phyloP scores from a whole-genome alignment of 495 filamentous ascomycete genomes.

The Daldinia caldariorum region DNA sequence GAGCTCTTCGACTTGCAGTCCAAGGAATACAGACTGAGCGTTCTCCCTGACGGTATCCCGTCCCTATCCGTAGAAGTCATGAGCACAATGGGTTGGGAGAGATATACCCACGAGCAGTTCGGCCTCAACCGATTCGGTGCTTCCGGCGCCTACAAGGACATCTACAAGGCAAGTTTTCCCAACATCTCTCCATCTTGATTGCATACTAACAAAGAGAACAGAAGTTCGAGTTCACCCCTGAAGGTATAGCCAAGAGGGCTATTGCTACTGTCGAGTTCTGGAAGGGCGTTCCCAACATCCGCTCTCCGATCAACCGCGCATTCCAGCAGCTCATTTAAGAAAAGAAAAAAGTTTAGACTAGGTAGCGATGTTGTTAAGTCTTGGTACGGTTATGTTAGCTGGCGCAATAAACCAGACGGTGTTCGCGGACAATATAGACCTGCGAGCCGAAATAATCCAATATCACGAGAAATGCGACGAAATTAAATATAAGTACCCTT shows the following conservation, averaged over 20 bases:
- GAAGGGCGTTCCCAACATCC: constrained; percentile 87
- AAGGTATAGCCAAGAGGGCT: constrained; percentile 95
- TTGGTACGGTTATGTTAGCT: constrained; percentile 30
- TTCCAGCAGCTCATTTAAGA: constrained; percentile 83
- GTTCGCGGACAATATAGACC: constrained; percentile 39
- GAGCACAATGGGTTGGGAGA: constrained; percentile 95
- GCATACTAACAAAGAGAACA: constrained; percentile 56
- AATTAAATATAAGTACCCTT: constrained; percentile 11
- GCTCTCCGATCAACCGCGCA: constrained; percentile 94
- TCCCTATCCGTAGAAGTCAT: constrained; percentile 93
- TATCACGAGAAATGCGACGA: constrained; percentile 31
- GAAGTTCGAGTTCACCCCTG: constrained; percentile 99
- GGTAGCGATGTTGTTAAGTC: constrained; percentile 21
- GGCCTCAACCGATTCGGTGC: constrained; percentile 98
- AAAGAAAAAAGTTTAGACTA: constrained; percentile 36
- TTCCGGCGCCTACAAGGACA: constrained; percentile 95
- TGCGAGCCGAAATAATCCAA: constrained; percentile 39
- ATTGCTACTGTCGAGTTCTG: constrained; percentile 92
- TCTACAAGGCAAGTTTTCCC: constrained; percentile 80
- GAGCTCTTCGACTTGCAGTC: constrained; percentile 95
- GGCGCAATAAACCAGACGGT: constrained; percentile 36
- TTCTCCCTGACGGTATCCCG: constrained; percentile 94
- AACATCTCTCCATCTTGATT: not conserved
- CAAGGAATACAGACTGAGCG: constrained; percentile 91
- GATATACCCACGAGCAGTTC: constrained; percentile 98